Percentiles rank a stretch among this genome's conserved stretches.
phyloP scores from a whole-genome alignment of 352 stramenopile genomes.

The Elongisporangium undulatum region DNA sequence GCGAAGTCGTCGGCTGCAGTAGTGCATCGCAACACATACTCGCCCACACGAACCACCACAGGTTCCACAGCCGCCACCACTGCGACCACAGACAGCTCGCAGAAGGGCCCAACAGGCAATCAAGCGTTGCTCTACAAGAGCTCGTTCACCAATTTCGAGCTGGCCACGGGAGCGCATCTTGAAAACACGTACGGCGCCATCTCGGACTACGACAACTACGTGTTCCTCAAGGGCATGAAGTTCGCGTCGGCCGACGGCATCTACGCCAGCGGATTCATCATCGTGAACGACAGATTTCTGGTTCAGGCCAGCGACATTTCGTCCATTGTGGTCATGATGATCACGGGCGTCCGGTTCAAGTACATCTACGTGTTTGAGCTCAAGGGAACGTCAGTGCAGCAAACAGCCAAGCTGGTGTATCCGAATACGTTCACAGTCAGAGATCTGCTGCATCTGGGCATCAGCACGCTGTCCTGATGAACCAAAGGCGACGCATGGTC shows the following conservation, averaged over 20 bases:
- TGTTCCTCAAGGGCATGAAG: slow-evolving; percentile 25
- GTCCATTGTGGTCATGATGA: slow-evolving; percentile 22
- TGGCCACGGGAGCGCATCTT: background rate
- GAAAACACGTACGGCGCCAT: background rate
- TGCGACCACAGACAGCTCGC: background rate
- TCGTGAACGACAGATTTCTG: slow-evolving; percentile 27
- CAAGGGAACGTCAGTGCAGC: slow-evolving; percentile 19
- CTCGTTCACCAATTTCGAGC: background rate
- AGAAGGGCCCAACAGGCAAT: background rate
- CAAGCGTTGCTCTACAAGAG: background rate
- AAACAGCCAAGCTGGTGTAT: slow-evolving; percentile 26
- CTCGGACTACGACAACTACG: background rate
- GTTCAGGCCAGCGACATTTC: slow-evolving; percentile 18
- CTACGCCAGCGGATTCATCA: slow-evolving; percentile 32
- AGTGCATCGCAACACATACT: background rate
- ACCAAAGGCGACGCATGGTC: background rate
- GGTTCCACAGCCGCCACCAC: no score
- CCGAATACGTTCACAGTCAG: slow-evolving; percentile 15
- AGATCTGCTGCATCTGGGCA: slow-evolving; percentile 16
- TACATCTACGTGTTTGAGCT: slow-evolving; percentile 31
- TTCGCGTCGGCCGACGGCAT: slow-evolving; percentile 28
- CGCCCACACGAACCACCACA: background rate
- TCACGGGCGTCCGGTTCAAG: slow-evolving; percentile 9
- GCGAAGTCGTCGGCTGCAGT: background rate
- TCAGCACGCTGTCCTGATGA: slow-evolving; percentile 20